These are phyloP conservation scores for Aphanomyces cochlioides DNA, from an alignment of 352 stramenopile species.

Conservation along the genomic window DNA sequence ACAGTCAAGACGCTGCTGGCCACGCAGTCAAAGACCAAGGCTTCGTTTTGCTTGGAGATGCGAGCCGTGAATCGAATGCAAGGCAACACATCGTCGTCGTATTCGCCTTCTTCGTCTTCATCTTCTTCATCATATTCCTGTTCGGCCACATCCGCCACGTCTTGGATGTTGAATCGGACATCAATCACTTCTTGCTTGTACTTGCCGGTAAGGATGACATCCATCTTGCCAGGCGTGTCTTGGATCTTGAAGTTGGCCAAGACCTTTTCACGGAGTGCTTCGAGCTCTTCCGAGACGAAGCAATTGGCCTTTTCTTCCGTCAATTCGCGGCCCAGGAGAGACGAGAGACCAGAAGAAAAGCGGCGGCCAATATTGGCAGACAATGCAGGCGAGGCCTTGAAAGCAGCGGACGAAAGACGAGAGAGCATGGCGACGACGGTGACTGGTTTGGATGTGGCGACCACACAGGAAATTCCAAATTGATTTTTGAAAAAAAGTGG, in stretches of 20 bases:
- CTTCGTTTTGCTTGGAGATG: slow-evolving; percentile 63
- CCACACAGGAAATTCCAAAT: background rate
- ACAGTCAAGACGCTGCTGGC: slow-evolving; percentile 77
- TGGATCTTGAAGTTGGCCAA: slow-evolving; percentile 60
- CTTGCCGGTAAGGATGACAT: slow-evolving; percentile 55
- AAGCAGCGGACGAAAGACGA: background rate
- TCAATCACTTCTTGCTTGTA: slow-evolving; percentile 54
- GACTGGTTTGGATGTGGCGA: background rate
- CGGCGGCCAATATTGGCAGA: background rate
- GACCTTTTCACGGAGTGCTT: slow-evolving; percentile 63
- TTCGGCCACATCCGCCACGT: slow-evolving; percentile 64
- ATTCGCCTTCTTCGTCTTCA: slow-evolving; percentile 43
- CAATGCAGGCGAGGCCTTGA: background rate
- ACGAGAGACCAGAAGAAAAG: slow-evolving; percentile 22
- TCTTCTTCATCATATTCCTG: slow-evolving; percentile 42
- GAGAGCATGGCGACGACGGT: slow-evolving; percentile 14
- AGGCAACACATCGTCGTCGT: slow-evolving; percentile 62
- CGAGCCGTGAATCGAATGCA: slow-evolving; percentile 76
- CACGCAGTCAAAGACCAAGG: slow-evolving; percentile 78
- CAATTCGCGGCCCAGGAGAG: slow-evolving; percentile 48
- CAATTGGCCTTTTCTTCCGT: slow-evolving; percentile 82
- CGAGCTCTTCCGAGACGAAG: slow-evolving; percentile 68
- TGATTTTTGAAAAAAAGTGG: background rate
- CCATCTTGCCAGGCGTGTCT: slow-evolving; percentile 60
- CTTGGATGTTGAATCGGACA: slow-evolving; percentile 79